A percentile compares a stretch with the other conserved stretches of the same genome.
These are phyloP conservation scores for Basidiobolus heterosporus DNA, from an alignment of 371 early-diverging fungal genomes.

Conservation along the genomic window DNA sequence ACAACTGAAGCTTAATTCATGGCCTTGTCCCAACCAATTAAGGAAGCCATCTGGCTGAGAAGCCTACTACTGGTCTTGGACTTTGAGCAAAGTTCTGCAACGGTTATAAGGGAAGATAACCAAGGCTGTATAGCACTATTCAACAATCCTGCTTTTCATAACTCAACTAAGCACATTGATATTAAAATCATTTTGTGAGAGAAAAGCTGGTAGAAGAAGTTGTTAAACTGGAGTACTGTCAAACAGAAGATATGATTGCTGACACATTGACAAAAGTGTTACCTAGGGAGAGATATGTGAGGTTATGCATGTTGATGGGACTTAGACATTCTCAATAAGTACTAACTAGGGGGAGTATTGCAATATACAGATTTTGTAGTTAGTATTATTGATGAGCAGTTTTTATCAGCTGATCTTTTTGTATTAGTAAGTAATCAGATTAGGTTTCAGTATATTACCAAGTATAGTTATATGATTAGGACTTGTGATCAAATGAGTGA, in stretches of 20 bases:
- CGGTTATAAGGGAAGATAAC: neutral
- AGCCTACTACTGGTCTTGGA: neutral
- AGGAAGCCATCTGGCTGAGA: constrained; percentile 4
- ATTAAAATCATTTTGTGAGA: constrained; percentile 1
- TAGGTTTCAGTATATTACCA: too few species aligned
- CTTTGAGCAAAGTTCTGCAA: neutral
- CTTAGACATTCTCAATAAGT: too few species aligned
- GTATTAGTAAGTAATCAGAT: too few species aligned
- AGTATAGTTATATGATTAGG: too few species aligned
- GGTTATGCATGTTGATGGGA: too few species aligned
- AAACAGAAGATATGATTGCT: constrained; percentile 5
- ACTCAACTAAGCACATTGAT: neutral
- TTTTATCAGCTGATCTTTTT: too few species aligned
- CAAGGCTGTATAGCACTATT: neutral
- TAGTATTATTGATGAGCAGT: too few species aligned
- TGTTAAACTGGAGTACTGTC: constrained; percentile 3
- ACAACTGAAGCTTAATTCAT: constrained; percentile 9
- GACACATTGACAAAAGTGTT: constrained; percentile 5
- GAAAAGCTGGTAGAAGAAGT: neutral
- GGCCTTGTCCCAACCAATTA: constrained; percentile 1
- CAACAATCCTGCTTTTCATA: neutral
- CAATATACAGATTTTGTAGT: too few species aligned
- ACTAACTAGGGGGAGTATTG: too few species aligned
- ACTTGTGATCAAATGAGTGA: too few species aligned
- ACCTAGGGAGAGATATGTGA: neutral